Base-by-base conservation (phyloP, 768 basidiomycete species). In the Trichaptum fuscoviolaceum region DNA sequence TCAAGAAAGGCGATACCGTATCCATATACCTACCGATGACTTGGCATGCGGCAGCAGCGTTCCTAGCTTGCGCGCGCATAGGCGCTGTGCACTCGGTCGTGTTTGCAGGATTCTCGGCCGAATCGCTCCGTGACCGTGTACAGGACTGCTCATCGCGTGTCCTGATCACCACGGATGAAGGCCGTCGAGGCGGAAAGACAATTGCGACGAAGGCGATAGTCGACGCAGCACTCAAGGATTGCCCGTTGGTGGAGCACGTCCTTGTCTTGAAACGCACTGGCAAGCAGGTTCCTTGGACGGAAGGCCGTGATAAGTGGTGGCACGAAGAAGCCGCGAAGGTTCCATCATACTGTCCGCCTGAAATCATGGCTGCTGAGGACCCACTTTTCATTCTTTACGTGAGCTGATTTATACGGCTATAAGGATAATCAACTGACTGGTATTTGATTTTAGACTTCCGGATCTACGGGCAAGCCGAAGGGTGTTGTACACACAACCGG, bases 311-410 rank as follows among this genome's bases (percentile, higher is more conserved):
- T 75, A 82, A 85, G 71, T 98, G 96, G 96, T 99, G 96, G 96
- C 90, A 98, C 73, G 95, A 98, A 77, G 94, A 95, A 79, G 83
- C 84, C 27, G 85, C 82, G 24, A 92, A 88, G 76, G 95, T 97
- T 18, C 87, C 92, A 20, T 85, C 83, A 66, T 96, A 93, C 80
- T 96, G 94, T 81, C 88, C 96, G 0, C 89, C 89, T 18, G 93
- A 93, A 78, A 75, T 91, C 69, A 94, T 99, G 91, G 75, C 85
- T 35, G 77, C 92, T n/a, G 96, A 99, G 76, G 97, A 99, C 74
- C 96, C 96, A 1, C 83, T 99, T 25, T 99, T 99, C 79, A 98
- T 99, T 74, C 95, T 99, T 68, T 99, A 99, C 78, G 96, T 95
- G 73, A 80, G 93, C n/a, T 83, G 17, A 24, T 23, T 58, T 27